phyloP scores from a whole-genome alignment of 352 stramenopile genomes.

The Phytophthora boehmeriae region DNA sequence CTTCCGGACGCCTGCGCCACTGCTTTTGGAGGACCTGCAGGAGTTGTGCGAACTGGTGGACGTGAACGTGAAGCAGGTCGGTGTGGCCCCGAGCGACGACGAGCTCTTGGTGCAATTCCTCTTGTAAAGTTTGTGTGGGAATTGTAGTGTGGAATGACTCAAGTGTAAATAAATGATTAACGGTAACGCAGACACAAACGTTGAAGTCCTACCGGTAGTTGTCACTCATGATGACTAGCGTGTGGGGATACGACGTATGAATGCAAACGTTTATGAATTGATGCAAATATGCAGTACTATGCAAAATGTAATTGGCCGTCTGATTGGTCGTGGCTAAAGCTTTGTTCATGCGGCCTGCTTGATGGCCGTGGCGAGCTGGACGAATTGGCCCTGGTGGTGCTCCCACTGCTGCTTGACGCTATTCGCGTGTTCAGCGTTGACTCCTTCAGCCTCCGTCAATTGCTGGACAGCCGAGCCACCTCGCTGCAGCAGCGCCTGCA shows the following conservation, averaged over 20 bases:
- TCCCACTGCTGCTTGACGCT: conserved; percentile 69
- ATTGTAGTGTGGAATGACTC: not conserved
- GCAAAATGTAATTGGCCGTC: conserved; percentile 24
- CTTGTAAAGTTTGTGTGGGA: not conserved
- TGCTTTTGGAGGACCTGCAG: conserved; percentile 46
- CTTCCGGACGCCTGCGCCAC: conserved; percentile 35
- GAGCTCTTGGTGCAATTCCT: conserved; percentile 5
- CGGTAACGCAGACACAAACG: too few species aligned
- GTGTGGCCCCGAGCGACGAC: conserved; percentile 2
- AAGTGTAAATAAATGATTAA: not conserved
- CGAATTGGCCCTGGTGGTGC: conserved; percentile 68
- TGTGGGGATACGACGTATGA: too few species aligned
- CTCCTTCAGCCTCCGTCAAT: conserved; percentile 34
- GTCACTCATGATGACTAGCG: too few species aligned
- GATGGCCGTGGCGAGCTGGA: conserved; percentile 78
- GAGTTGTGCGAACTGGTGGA: conserved; percentile 46
- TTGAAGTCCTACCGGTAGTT: too few species aligned
- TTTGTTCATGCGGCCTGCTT: conserved; percentile 59
- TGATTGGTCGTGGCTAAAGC: conserved; percentile 11
- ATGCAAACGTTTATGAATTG: not conserved
- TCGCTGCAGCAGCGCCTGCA: conserved; percentile 80
- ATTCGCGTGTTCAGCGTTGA: conserved; percentile 25
- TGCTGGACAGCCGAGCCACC: conserved; percentile 62
- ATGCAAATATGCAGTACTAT: conserved; percentile 8
- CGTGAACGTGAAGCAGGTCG: conserved; percentile 14